A percentile compares a stretch with the other conserved stretches of the same genome.
These are phyloP conservation scores for Pseudomonodictys pantanalensis DNA, from an alignment of 495 filamentous ascomycete genomes.

Conservation along the genomic window DNA sequence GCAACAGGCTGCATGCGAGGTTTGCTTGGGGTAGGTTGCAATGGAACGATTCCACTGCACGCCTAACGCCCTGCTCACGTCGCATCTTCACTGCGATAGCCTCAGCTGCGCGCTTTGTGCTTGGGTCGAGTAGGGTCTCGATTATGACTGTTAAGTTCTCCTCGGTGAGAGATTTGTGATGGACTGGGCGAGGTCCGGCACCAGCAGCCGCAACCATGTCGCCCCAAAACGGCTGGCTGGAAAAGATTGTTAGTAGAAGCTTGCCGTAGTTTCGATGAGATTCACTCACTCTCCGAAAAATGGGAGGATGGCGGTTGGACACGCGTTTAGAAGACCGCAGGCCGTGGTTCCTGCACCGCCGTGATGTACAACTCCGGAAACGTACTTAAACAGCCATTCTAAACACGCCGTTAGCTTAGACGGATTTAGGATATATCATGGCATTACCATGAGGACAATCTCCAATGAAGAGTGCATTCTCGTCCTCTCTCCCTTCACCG, in stretches of 20 bases:
- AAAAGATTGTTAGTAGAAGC: background rate
- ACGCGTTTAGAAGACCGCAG: background rate
- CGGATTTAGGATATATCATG: background rate
- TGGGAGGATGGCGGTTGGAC: conserved; percentile 12
- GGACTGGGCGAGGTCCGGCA: conserved; percentile 8
- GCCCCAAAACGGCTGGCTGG: conserved; percentile 21
- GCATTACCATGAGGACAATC: conserved; percentile 1
- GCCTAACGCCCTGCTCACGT: background rate
- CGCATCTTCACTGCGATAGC: background rate
- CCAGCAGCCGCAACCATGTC: conserved; percentile 11
- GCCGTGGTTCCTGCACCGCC: conserved; percentile 25
- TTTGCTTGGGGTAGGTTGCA: background rate
- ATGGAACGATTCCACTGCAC: background rate
- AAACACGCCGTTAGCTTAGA: background rate
- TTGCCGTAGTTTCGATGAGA: background rate
- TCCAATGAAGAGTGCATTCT: conserved; percentile 1
- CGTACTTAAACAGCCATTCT: conserved; percentile 19
- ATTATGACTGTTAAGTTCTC: background rate
- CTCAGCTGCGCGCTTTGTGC: background rate
- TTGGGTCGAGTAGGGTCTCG: background rate
- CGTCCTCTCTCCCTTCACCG: background rate
- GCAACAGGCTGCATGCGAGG: background rate
- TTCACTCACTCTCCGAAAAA: conserved; percentile 16
- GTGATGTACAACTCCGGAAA: conserved; percentile 17
- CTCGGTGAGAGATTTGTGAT: conserved; percentile 4